Conservation (phyloP, 2,329 filamentous ascomycete genomes). For the Coleophoma crateriformis region DNA sequence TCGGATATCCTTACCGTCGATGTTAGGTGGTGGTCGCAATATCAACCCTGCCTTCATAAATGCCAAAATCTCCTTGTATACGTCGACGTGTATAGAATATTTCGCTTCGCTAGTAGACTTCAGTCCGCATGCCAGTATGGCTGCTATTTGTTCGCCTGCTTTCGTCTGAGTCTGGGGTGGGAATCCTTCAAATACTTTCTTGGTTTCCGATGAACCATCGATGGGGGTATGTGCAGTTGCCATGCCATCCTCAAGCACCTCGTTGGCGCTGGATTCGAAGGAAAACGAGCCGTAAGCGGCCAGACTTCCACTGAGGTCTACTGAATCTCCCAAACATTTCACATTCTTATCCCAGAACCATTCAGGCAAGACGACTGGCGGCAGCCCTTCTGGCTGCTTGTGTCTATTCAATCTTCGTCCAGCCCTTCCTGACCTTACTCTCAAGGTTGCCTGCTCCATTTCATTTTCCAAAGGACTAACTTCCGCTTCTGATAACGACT, state of each 20-base stretch:
- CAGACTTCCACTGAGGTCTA: conserved; percentile 10
- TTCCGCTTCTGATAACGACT: background rate
- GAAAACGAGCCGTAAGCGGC: conserved; percentile 9
- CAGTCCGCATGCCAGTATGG: conserved; percentile 10
- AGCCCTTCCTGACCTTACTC: conserved; percentile 12
- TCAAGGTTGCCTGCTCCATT: conserved; percentile 2
- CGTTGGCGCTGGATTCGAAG: background rate
- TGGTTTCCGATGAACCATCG: background rate
- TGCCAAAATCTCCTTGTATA: conserved; percentile 34
- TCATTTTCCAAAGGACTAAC: background rate
- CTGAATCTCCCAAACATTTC: conserved; percentile 11
- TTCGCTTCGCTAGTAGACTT: conserved; percentile 11
- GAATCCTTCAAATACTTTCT: background rate
- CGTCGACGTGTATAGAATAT: conserved; percentile 22
- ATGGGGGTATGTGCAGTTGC: conserved; percentile 1
- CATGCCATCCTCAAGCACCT: conserved; percentile 2
- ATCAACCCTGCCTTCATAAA: conserved; percentile 44
- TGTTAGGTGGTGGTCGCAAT: conserved; percentile 31
- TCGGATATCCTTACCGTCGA: conserved; percentile 31
- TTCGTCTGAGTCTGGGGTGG: background rate
- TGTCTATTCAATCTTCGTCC: conserved; percentile 14
- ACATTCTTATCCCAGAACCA: conserved; percentile 52
- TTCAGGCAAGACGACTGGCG: conserved; percentile 48
- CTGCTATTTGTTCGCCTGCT: conserved; percentile 1
- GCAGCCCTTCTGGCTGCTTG: conserved; percentile 29